Evolutionary conservation across 1,139 yeast genomes (phyloP).

Genomic region (Suhomyces guaymorum): DNA sequence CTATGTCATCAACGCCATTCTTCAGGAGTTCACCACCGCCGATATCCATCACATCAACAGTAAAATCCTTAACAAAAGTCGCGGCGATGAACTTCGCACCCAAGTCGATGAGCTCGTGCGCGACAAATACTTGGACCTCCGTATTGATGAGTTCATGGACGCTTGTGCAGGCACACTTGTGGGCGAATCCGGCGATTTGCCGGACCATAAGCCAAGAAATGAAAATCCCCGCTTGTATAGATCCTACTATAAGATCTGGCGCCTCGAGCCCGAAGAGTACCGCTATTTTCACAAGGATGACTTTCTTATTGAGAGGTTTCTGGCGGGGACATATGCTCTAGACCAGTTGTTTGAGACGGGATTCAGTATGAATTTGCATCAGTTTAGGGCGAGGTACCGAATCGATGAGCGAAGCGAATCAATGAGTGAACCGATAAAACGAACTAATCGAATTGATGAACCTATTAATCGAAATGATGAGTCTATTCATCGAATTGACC

Average conservation of each 20-base stretch:
- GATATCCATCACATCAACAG: conserved; percentile 1
- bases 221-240: conserved; percentile 13
- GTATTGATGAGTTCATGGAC: conserved; percentile 20
- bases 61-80: conserved; percentile 3
- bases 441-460: too few species aligned
- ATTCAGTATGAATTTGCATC: background rate
- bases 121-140: conserved; percentile 22
- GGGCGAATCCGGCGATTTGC: too few species aligned
- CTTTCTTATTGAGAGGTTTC: background rate
- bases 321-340: too few species aligned
- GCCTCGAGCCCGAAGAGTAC: conserved; percentile 11
- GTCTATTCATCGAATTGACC: too few species aligned
- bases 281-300: background rate
- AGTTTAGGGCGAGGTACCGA: background rate
- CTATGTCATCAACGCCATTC: conserved; percentile 18
- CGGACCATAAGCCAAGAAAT: too few species aligned
- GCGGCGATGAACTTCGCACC: conserved; percentile 11
- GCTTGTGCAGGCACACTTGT: conserved; percentile 2
- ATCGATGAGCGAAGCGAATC: too few species aligned
- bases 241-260: conserved; percentile 12
- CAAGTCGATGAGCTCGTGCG: conserved; percentile 20
- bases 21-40: conserved; percentile 15
- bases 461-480: too few species aligned
- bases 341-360: background rate
- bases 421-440: too few species aligned